phyloP scores from a whole-genome alignment of 2,329 filamentous ascomycete species.

The Orbilia quercus region DNA sequence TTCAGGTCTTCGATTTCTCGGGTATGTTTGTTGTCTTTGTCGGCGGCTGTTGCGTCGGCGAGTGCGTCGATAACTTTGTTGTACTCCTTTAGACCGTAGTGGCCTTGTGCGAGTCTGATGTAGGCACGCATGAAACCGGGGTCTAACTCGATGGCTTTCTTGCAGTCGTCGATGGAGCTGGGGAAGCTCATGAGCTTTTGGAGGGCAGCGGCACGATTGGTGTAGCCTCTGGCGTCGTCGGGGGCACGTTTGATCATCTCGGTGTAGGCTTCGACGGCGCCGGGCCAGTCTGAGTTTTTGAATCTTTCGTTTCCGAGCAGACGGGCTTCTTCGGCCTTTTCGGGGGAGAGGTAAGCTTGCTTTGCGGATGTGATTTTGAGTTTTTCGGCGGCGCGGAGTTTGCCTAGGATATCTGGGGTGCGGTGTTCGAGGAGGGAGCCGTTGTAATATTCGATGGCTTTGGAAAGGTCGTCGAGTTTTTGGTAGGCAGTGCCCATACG shows the following conservation, averaged over 20 bases:
- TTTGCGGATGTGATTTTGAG: constrained; percentile 80
- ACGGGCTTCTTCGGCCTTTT: constrained; percentile 92
- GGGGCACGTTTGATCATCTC: constrained; percentile 98
- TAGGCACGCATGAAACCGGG: constrained; percentile 94
- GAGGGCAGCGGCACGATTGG: constrained; percentile 95
- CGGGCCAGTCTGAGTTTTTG: constrained; percentile 96
- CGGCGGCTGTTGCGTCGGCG: constrained; percentile 80
- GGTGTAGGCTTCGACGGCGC: constrained; percentile 88
- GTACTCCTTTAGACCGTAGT: constrained; percentile 98
- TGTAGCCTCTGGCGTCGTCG: constrained; percentile 91
- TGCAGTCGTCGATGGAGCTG: constrained; percentile 90
- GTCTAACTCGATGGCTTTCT: constrained; percentile 89
- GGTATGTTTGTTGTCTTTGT: constrained; percentile 81
- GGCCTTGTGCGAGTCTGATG: constrained; percentile 93
- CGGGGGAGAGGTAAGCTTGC: constrained; percentile 85
- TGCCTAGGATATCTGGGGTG: constrained; percentile 90
- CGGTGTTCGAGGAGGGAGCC: constrained; percentile 96
- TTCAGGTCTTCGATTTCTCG: constrained; percentile 94
- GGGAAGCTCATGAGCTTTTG: constrained; percentile 98
- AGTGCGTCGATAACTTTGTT: constrained; percentile 92
- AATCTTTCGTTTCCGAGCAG: constrained; percentile 96
- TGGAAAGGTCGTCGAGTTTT: constrained; percentile 81
- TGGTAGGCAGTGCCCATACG: constrained; percentile 95
- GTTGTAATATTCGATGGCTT: constrained; percentile 89
- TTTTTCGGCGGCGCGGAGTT: constrained; percentile 91